phyloP scores from a whole-genome alignment of 2,329 filamentous ascomycete species.

The Pseudogymnoascus sp. region DNA sequence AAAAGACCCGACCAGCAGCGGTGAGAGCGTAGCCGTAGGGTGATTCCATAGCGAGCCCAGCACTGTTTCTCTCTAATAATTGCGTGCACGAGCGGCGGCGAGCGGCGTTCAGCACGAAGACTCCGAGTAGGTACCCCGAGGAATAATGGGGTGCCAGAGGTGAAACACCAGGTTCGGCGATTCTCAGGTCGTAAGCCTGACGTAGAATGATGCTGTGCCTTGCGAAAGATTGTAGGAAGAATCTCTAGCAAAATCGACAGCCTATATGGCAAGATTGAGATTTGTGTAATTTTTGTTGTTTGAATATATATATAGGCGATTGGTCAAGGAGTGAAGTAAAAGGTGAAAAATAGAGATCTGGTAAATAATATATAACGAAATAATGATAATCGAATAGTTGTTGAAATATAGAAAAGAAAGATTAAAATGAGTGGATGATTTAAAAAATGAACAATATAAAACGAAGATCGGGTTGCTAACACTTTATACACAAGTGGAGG shows the following conservation, averaged over 20 bases:
- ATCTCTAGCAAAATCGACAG: neutral
- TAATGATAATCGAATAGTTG: neutral
- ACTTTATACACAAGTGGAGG: neutral
- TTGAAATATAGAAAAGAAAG: neutral
- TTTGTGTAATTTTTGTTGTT: neutral
- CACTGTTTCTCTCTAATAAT: neutral
- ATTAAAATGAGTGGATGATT: neutral
- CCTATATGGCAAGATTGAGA: neutral
- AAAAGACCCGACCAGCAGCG: neutral
- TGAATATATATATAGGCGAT: neutral
- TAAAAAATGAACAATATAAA: neutral
- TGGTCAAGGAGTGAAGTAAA: neutral
- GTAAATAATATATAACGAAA: neutral
- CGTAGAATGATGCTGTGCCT: neutral
- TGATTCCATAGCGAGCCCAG: neutral
- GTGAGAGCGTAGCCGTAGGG: neutral
- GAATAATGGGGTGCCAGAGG: neutral
- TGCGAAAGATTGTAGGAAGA: neutral
- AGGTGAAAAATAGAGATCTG: neutral
- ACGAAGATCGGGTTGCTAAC: neutral
- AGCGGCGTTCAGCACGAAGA: neutral
- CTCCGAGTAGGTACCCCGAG: neutral
- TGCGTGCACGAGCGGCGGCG: neutral
- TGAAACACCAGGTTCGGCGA: neutral
- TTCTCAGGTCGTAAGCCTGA: neutral